Evolutionary conservation across 129 eudicot genomes (phyloP).

Genomic region (Solidago caesia): DNA sequence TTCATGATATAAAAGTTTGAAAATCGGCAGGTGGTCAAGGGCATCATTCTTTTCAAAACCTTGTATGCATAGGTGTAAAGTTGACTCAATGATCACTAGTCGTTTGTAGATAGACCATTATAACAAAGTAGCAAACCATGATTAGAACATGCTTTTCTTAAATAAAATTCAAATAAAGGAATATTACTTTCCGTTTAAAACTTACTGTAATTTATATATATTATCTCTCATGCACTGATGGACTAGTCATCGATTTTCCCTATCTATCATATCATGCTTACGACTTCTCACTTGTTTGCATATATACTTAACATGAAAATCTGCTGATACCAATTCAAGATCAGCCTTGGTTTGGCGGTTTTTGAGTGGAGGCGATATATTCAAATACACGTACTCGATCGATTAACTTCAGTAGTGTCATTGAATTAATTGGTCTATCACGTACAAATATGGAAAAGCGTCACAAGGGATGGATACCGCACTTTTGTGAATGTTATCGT

Average conservation of each 20-base stretch:
- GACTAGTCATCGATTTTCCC: neutral
- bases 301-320: no score
- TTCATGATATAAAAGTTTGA: neutral
- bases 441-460: conserved; percentile 4
- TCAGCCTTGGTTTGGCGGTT: no score
- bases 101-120: conserved; percentile 24
- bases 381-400: no score
- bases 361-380: no score
- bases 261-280: conserved; percentile 5
- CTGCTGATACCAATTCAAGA: no score
- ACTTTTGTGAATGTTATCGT: neutral
- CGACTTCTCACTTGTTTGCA: neutral
- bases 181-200: neutral
- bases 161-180: neutral
- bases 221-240: neutral
- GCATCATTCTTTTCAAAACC: conserved; percentile 21
- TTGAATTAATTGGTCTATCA: neutral
- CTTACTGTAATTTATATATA: neutral
- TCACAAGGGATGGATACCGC: conserved; percentile 21
- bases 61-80: conserved; percentile 29
- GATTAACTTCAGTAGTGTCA: neutral
- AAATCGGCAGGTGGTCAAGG: conserved; percentile 26
- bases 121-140: conserved; percentile 17
- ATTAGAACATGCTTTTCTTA: conserved; percentile 11
- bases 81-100: conserved; percentile 26